Evolutionary conservation across 2,329 filamentous ascomycete genomes (phyloP).

Genomic region (Penicillium sp.): DNA sequence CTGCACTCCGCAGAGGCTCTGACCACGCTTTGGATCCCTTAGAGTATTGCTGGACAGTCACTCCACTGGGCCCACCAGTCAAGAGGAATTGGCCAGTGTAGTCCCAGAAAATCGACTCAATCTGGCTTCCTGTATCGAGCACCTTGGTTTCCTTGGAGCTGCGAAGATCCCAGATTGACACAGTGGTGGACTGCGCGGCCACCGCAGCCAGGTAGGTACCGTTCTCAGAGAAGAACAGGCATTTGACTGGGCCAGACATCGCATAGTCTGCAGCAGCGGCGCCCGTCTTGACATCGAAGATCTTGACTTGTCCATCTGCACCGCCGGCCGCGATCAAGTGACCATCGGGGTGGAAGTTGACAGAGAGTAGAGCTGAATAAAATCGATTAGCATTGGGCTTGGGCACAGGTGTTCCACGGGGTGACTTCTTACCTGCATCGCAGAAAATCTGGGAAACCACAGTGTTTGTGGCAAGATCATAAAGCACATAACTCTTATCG

Average conservation of each 20-base stretch:
- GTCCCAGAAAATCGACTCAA: constrained; percentile 80
- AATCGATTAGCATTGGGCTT: constrained; percentile 17
- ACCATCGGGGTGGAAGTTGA: constrained; percentile 94
- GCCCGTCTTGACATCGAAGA: constrained; percentile 83
- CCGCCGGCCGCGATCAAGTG: constrained; percentile 85
- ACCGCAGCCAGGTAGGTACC: constrained; percentile 91
- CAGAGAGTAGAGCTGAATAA: constrained; percentile 65
- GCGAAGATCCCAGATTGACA: constrained; percentile 88
- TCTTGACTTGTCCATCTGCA: constrained; percentile 74
- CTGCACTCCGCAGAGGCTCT: constrained; percentile 74
- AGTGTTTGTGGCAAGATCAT: constrained; percentile 68
- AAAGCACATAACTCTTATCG: constrained; percentile 90
- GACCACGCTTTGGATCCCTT: constrained; percentile 88
- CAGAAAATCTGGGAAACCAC: constrained; percentile 76
- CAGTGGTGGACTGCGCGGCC: constrained; percentile 70
- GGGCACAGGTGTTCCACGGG: constrained; percentile 8
- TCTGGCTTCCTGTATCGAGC: constrained; percentile 77
- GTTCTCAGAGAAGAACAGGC: constrained; percentile 88
- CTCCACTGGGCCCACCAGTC: constrained; percentile 71
- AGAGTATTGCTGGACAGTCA: constrained; percentile 84
- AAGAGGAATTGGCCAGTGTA: constrained; percentile 93
- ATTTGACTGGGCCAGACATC: constrained; percentile 64
- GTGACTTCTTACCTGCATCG: constrained; percentile 64
- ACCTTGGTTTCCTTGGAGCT: constrained; percentile 79
- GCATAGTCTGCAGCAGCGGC: constrained; percentile 73